These are phyloP conservation scores for Pythium utonaiense DNA, from an alignment of 352 stramenopile species.

Conservation along the genomic window DNA sequence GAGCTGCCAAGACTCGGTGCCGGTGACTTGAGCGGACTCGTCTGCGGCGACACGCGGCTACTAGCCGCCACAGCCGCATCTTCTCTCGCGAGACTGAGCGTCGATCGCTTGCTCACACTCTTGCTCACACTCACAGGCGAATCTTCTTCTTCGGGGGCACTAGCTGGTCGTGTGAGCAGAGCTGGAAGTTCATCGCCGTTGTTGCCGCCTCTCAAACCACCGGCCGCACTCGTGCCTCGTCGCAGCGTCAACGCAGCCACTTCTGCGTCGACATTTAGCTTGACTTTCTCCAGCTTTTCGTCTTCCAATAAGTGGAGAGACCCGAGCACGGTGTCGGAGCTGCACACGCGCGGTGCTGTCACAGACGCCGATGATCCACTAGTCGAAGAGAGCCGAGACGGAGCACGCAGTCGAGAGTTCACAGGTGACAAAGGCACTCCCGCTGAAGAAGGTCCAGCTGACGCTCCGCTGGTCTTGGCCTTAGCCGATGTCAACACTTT, in stretches of 20 bases:
- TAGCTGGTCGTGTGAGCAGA: constrained; percentile 18
- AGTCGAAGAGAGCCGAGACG: constrained; percentile 6
- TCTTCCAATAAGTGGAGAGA: constrained; percentile 49
- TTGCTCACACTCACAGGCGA: background rate
- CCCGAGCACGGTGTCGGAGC: constrained; percentile 51
- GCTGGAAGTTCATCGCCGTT: constrained; percentile 15
- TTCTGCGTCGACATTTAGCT: constrained; percentile 56
- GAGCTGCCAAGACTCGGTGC: constrained; percentile 7
- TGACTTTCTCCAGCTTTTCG: constrained; percentile 48
- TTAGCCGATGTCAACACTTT: background rate
- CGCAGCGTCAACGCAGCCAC: constrained; percentile 28
- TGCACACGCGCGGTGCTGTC: constrained; percentile 47
- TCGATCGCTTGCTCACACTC: constrained; percentile 7
- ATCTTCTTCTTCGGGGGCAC: constrained; percentile 8
- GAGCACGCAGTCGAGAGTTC: constrained; percentile 19
- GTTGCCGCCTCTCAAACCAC: background rate
- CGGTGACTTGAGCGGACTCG: constrained; percentile 35
- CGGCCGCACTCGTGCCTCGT: constrained; percentile 8
- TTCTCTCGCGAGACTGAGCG: constrained; percentile 25
- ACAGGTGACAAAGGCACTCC: constrained; percentile 11
- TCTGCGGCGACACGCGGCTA: constrained; percentile 13
- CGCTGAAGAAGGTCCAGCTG: background rate
- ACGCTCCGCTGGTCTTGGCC: background rate
- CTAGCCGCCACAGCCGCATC: constrained; percentile 4
- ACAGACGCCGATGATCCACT: constrained; percentile 17